phyloP scores from a whole-genome alignment of 305 asterid species.

The Fraxinus angustifolia region DNA sequence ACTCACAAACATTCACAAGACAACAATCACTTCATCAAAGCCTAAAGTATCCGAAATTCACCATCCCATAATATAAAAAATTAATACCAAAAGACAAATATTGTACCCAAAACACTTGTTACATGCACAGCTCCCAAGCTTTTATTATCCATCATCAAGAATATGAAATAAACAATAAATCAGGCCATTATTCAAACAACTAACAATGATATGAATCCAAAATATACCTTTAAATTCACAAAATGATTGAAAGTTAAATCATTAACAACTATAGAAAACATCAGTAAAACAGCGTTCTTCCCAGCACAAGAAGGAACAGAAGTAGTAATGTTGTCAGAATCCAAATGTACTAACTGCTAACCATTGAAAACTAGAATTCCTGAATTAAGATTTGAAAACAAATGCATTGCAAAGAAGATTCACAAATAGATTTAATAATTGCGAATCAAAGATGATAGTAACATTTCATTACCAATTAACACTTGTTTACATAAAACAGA shows the following conservation, averaged over 20 bases:
- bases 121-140: background rate
- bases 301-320: background rate
- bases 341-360: background rate
- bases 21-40: too few relatives aligned
- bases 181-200: conserved; percentile 3
- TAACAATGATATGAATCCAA: background rate
- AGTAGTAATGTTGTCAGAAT: background rate
- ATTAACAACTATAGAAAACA: background rate
- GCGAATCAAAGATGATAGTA: conserved; percentile 9
- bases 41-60: too few relatives aligned
- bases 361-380: background rate
- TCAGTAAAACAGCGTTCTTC: background rate
- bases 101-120: background rate
- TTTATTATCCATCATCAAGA: background rate
- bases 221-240: conserved; percentile 18
- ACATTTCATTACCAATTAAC: conserved; percentile 20
- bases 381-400: background rate
- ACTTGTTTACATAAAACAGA: conserved; percentile 2
- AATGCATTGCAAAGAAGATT: conserved; percentile 4
- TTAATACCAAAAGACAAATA: background rate
- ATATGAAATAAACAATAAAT: background rate
- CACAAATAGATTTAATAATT: background rate
- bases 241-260: background rate
- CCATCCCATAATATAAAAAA: background rate
- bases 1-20: too few relatives aligned